These are phyloP conservation scores for Grigorovia jiainica DNA, from an alignment of 805 yeast species.

Conservation along the genomic window DNA sequence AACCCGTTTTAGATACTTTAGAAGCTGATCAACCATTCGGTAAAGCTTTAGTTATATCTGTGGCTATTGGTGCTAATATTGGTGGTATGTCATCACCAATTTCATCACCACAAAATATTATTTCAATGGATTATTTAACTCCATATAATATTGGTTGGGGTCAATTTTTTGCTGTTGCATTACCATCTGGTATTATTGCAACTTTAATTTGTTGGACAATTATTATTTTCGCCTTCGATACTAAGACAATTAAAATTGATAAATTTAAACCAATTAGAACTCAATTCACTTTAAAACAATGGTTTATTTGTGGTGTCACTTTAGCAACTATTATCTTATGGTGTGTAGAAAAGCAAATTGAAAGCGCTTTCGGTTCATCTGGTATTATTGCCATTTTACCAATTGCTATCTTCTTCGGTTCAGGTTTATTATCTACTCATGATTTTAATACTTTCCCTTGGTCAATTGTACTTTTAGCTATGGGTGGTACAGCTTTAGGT, in stretches of 20 bases:
- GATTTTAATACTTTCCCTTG: constrained; percentile 93
- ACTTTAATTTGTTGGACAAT: constrained; percentile 63
- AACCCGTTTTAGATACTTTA: constrained; percentile 72
- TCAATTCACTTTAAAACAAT: constrained; percentile 59
- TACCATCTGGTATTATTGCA: constrained; percentile 66
- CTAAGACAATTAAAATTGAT: constrained; percentile 37
- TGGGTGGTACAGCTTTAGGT: constrained; percentile 96
- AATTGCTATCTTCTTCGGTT: constrained; percentile 76
- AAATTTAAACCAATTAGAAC: constrained; percentile 48
- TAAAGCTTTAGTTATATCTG: constrained; percentile 77
- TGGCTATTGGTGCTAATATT: constrained; percentile 83
- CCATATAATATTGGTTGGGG: constrained; percentile 70
- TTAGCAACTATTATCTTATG: constrained; percentile 69
- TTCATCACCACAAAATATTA: constrained; percentile 91
- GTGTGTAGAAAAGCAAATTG: constrained; percentile 77
- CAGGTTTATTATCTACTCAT: constrained; percentile 72
- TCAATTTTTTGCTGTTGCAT: constrained; percentile 81
- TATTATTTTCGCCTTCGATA: constrained; percentile 46
- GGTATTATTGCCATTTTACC: constrained; percentile 88
- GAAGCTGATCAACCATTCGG: constrained; percentile 72
- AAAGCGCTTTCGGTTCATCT: constrained; percentile 75
- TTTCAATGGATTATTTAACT: constrained; percentile 74
- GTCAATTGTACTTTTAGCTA: constrained; percentile 90
- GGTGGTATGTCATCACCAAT: constrained; percentile 98
- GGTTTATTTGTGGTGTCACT: constrained; percentile 62